Percentiles rank a stretch among this genome's conserved stretches.
phyloP scores from a whole-genome alignment of 2,329 filamentous ascomycete species.

The Hypoxylon sp. region DNA sequence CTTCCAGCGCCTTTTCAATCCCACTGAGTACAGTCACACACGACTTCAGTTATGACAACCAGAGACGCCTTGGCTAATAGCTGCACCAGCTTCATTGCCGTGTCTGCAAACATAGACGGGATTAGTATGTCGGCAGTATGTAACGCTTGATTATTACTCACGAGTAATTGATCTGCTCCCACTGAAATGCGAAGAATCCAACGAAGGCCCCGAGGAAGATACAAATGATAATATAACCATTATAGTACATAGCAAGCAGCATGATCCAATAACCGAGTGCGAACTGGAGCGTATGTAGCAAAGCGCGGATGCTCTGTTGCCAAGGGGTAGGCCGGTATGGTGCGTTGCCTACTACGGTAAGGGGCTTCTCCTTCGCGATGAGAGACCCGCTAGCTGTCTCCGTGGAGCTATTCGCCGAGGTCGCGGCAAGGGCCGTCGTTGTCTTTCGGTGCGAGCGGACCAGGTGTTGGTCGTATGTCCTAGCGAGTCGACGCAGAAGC shows the following conservation, averaged over 20 bases:
- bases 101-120: constrained; percentile 4
- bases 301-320: constrained; percentile 75
- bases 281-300: constrained; percentile 78
- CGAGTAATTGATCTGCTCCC: constrained; percentile 62
- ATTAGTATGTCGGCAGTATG: constrained; percentile 3
- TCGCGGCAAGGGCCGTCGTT: constrained; percentile 28
- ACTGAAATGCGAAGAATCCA: constrained; percentile 79
- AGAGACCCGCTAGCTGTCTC: constrained; percentile 45
- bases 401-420: constrained; percentile 24
- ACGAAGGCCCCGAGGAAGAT: constrained; percentile 82
- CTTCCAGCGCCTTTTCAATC: not conserved
- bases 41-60: constrained; percentile 43
- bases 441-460: constrained; percentile 58
- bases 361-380: constrained; percentile 30
- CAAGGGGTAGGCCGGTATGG: constrained; percentile 67
- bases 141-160: constrained; percentile 39
- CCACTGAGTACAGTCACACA: not conserved
- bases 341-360: constrained; percentile 18
- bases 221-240: constrained; percentile 82
- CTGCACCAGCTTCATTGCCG: not conserved
- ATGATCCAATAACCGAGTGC: constrained; percentile 84
- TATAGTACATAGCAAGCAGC: constrained; percentile 72
- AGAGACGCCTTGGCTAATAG: constrained; percentile 26
- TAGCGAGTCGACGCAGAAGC: constrained; percentile 74
- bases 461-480: constrained; percentile 78